phyloP scores from a whole-genome alignment of 768 basidiomycete genomes.

The Tremella mesenterica region DNA sequence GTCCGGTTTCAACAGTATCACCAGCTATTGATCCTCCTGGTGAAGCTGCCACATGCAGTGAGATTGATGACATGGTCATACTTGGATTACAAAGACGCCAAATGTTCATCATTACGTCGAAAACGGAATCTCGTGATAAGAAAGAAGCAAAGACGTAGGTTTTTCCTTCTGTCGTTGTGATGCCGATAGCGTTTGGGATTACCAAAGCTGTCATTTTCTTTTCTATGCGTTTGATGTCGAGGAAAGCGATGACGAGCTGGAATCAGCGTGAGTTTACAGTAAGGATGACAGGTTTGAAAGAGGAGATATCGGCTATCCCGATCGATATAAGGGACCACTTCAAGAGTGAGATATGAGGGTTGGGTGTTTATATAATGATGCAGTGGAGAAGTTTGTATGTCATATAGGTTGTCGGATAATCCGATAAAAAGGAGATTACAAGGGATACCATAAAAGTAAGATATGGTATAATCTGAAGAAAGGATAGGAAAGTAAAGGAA shows the following conservation, averaged over 20 bases:
- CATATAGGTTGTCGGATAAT: too few species aligned
- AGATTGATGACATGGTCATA: constrained; percentile 36
- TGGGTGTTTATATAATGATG: too few species aligned
- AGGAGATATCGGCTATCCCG: too few species aligned
- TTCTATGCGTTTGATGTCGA: constrained; percentile 75
- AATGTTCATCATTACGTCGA: constrained; percentile 89
- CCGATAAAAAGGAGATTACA: too few species aligned
- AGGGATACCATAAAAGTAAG: too few species aligned
- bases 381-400: too few species aligned
- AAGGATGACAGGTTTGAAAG: too few species aligned
- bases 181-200: constrained; percentile 90
- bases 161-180: constrained; percentile 61
- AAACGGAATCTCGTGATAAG: constrained; percentile 89
- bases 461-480: background rate
- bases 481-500: background rate
- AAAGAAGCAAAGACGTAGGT: constrained; percentile 88
- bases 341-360: background rate
- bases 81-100: constrained; percentile 85
- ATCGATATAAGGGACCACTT: too few species aligned
- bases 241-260: constrained; percentile 80
- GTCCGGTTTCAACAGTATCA: background rate
- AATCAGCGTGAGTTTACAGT: too few species aligned
- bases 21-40: constrained; percentile 16
- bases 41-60: constrained; percentile 15
- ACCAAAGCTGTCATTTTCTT: constrained; percentile 98